These are phyloP conservation scores for Pleurotus eryngii DNA, from an alignment of 768 basidiomycete species.

Conservation along the genomic window DNA sequence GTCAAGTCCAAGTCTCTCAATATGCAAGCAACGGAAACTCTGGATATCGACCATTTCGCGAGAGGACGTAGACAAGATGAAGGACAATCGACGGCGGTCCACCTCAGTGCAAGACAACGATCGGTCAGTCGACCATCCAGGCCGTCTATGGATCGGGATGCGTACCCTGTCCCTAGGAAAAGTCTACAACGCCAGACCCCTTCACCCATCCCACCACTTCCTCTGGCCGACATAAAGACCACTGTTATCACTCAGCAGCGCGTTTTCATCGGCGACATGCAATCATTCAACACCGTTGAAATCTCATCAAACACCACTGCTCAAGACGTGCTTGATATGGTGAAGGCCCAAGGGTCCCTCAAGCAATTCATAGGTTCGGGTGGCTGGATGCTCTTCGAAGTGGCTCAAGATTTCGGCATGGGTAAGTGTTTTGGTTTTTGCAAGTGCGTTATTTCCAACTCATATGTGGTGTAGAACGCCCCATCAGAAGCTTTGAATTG, in stretches of 20 bases:
- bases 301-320: conserved; percentile 66
- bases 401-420: conserved; percentile 90
- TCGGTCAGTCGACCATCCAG: background rate
- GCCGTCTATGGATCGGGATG: conserved; percentile 21
- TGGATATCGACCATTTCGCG: conserved; percentile 1
- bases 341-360: conserved; percentile 66
- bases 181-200: conserved; percentile 20
- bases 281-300: conserved; percentile 73
- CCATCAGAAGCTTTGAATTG: conserved; percentile 85
- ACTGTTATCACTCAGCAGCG: conserved; percentile 55
- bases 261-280: conserved; percentile 74
- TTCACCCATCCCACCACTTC: conserved; percentile 34
- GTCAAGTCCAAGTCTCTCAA: conserved; percentile 17
- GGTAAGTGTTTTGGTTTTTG: conserved; percentile 49
- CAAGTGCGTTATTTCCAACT: background rate
- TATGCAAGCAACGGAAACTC: background rate
- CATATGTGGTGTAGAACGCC: conserved; percentile 62
- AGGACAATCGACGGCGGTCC: background rate
- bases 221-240: conserved; percentile 29
- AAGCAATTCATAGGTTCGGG: conserved; percentile 54
- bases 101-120: background rate
- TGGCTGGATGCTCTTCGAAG: conserved; percentile 88
- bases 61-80: conserved; percentile 3
- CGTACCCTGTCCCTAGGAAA: conserved; percentile 16
- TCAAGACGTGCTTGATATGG: conserved; percentile 63